Base-by-base conservation (phyloP, 2,329 filamentous ascomycete species). In the Apiospora sp. region DNA sequence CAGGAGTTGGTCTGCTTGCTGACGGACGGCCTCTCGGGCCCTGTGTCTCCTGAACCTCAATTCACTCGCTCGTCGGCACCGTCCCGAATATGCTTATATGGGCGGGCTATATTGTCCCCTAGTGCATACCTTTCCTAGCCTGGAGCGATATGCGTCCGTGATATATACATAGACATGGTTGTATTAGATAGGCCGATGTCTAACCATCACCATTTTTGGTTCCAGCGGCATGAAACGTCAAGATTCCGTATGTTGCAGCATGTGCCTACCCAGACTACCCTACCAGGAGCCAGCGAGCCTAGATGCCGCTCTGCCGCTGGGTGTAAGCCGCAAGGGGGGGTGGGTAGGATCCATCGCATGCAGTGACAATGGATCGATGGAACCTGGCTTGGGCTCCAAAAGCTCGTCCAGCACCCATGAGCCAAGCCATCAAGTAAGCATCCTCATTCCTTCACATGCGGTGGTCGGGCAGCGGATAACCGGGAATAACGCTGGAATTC, bases 101-200 rank as follows among this genome's bases (percentile, higher is more conserved):
- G 54, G 27, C 54, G 54, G 54, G 30, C 54, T 61, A 61, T 61
- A 61, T 37, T 61, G 8, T 10, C 16, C 27, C 27, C 27, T 34
- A 41, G 37, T 10, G 8, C 10, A 41, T 10, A 10, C 37, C 37
- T 8, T 41, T 34, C 46, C 46, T 6, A 22, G 27, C 14, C 30
- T 34, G 14, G 7, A 34, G 27, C 27, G 19, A 58, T 58, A 58
- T 34, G 27, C 12, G 27, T 58, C 51, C 51, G 51, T 34, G 51
- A 34, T 58, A 58, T 58, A 58, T 58, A 58, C 51, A 58, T 58
- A 14, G 27, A 34, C 51, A 61, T 61, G 54, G 54, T 61, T 61
- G 27, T 8, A 34, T 19, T 16, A 61, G 30, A 61, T 34, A 61
- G 27, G 27, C 16, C 54, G 54, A 16, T 30, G 19, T 61, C 54